A percentile compares a stretch with the other conserved stretches of the same genome.
These are phyloP conservation scores for Yarrowia galli DNA, from an alignment of 1,139 yeast species.

Conservation along the genomic window DNA sequence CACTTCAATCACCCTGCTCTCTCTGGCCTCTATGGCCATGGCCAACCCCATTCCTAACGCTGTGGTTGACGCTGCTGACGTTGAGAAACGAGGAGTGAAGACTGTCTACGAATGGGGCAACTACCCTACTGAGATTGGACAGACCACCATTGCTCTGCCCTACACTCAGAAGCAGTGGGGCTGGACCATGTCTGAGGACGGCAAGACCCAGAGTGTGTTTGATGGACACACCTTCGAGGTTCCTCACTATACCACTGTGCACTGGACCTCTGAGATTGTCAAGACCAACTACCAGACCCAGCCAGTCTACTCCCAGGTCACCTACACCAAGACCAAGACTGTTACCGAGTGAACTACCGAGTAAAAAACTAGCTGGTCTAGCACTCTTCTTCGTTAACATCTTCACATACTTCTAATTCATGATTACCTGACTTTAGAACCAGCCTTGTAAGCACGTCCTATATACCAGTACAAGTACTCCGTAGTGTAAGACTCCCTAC, in stretches of 20 bases:
- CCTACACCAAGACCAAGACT: constrained; percentile 26
- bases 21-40: constrained; percentile 19
- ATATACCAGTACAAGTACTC: too few species aligned
- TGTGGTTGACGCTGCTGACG: constrained; percentile 13
- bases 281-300: constrained; percentile 32
- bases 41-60: constrained; percentile 30
- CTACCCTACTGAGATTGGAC: constrained; percentile 27
- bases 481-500: too few species aligned
- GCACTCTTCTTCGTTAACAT: neutral
- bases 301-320: constrained; percentile 34
- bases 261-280: constrained; percentile 29
- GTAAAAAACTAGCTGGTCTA: neutral
- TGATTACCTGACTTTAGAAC: too few species aligned
- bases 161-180: constrained; percentile 34
- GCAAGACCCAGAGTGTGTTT: constrained; percentile 13
- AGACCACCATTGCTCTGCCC: constrained; percentile 27
- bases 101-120: constrained; percentile 36
- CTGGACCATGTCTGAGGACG: constrained; percentile 30
- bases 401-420: neutral
- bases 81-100: constrained; percentile 21
- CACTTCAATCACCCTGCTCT: constrained; percentile 19
- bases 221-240: constrained; percentile 21
- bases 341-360: neutral
- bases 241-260: constrained; percentile 21
- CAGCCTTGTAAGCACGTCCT: too few species aligned